These are phyloP conservation scores for Yamadazyma aaseri DNA, from an alignment of 1,139 yeast species.

Conservation along the genomic window DNA sequence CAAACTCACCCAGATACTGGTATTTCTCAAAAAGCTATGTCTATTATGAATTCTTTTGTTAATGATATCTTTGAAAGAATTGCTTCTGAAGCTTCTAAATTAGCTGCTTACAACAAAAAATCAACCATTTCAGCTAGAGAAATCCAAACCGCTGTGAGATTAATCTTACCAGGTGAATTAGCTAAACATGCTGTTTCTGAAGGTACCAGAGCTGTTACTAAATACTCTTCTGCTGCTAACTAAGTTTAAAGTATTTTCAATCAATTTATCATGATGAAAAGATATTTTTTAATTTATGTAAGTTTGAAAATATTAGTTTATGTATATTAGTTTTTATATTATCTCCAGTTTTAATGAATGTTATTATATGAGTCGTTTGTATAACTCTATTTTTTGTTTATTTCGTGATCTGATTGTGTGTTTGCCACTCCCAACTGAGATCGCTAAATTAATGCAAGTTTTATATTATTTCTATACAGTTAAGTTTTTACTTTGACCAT, in stretches of 20 bases:
- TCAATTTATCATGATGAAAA: no score
- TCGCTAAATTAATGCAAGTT: no score
- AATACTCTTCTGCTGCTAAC: conserved; percentile 86
- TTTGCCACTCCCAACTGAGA: neutral
- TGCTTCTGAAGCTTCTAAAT: conserved; percentile 97
- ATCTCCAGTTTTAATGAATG: conserved; percentile 13
- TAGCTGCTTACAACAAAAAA: conserved; percentile 99
- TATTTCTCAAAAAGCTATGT: conserved; percentile 99
- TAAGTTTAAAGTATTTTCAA: no score
- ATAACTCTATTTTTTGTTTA: neutral
- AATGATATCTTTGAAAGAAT: conserved; percentile 94
- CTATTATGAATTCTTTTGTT: conserved; percentile 98
- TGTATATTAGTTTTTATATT: conserved; percentile 13
- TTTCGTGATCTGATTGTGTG: neutral
- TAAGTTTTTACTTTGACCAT: neutral
- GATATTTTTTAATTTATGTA: no score
- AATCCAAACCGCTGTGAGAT: conserved; percentile 98
- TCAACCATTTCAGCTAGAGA: conserved; percentile 99
- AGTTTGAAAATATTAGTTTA: conserved; percentile 6
- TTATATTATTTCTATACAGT: no score
- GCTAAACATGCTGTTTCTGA: conserved; percentile 99
- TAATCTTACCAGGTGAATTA: conserved; percentile 98
- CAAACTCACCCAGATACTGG: conserved; percentile 99
- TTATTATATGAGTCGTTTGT: conserved; percentile 11
- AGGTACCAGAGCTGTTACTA: conserved; percentile 99